Evolutionary conservation across 2,329 filamentous ascomycete genomes (phyloP).

Genomic region (Verruconis gallopava): DNA sequence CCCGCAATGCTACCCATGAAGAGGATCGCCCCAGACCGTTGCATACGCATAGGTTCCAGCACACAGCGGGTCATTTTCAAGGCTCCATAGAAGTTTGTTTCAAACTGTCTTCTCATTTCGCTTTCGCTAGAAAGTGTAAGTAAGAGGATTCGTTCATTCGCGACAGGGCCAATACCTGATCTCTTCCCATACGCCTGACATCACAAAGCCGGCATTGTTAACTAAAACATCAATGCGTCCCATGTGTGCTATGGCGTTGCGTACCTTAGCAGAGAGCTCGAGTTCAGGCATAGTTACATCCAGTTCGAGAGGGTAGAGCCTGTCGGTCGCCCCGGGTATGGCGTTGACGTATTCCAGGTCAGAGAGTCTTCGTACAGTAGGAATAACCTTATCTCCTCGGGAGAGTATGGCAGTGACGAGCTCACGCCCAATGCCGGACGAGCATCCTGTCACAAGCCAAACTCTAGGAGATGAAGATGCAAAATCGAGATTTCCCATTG

Average conservation of each 20-base stretch:
- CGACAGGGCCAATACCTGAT: too few relatives aligned
- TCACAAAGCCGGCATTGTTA: slow-evolving; percentile 22
- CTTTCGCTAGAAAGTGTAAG: too few relatives aligned
- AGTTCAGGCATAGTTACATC: neutral
- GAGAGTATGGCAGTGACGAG: slow-evolving; percentile 17
- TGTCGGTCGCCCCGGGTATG: slow-evolving; percentile 15
- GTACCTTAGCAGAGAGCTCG: slow-evolving; percentile 11
- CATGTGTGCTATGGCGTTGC: slow-evolving; percentile 12
- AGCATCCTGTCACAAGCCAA: slow-evolving; percentile 26
- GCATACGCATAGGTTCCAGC: too few relatives aligned
- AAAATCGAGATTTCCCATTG: too few relatives aligned
- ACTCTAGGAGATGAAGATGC: too few relatives aligned
- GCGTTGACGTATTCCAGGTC: slow-evolving; percentile 18
- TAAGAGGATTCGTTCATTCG: too few relatives aligned
- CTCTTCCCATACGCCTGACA: slow-evolving; percentile 20
- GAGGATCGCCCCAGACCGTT: too few relatives aligned
- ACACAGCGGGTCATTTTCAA: too few relatives aligned
- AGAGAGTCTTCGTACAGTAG: slow-evolving; percentile 21
- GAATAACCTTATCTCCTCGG: slow-evolving; percentile 24
- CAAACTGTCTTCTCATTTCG: too few relatives aligned
- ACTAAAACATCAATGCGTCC: slow-evolving; percentile 23
- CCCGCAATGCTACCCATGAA: too few relatives aligned
- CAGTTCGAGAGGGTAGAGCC: neutral
- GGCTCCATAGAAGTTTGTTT: too few relatives aligned
- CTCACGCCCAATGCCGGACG: slow-evolving; percentile 22